These are phyloP conservation scores for Triglochin maritima DNA, from an alignment of 106 monocot genomes.

Conservation along the genomic window DNA sequence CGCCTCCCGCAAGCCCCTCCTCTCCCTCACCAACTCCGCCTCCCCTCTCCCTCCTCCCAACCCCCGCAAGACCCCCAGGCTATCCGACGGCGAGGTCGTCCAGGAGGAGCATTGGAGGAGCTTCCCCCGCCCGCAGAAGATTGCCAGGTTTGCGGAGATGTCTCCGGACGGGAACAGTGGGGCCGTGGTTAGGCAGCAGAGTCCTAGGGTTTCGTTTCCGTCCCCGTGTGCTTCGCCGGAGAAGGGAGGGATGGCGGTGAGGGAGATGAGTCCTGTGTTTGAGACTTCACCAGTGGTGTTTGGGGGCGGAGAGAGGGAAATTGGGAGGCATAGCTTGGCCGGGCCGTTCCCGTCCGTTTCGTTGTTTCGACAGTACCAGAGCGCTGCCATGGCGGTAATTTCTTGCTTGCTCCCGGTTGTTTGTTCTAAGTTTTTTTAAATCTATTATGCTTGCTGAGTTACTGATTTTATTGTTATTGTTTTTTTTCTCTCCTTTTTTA, in stretches of 20 bases:
- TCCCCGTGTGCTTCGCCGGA: slow-evolving; percentile 24
- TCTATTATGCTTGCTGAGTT: no score
- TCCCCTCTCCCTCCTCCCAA: slow-evolving; percentile 1
- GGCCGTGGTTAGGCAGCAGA: slow-evolving; percentile 23
- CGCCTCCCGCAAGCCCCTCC: slow-evolving; percentile 44
- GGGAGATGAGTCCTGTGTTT: slow-evolving; percentile 37
- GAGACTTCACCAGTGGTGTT: slow-evolving; percentile 29
- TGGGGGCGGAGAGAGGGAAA: slow-evolving; percentile 29
- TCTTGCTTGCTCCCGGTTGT: no score
- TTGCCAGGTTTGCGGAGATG: slow-evolving; percentile 24
- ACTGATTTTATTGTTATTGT: no score
- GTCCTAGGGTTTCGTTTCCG: slow-evolving; percentile 10
- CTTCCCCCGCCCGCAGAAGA: slow-evolving; percentile 30
- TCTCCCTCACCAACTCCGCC: slow-evolving; percentile 24
- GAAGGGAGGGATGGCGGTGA: slow-evolving; percentile 13
- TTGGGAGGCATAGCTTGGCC: slow-evolving; percentile 27
- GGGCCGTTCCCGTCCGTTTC: slow-evolving; percentile 63
- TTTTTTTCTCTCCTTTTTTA: no score
- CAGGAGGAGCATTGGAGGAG: slow-evolving; percentile 30
- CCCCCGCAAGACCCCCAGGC: slow-evolving; percentile 14
- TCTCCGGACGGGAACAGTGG: slow-evolving; percentile 16
- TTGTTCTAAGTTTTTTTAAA: no score
- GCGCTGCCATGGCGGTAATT: slow-evolving; percentile 77
- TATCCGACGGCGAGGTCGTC: slow-evolving; percentile 43
- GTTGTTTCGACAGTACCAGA: slow-evolving; percentile 87